phyloP scores from a whole-genome alignment of 2,329 filamentous ascomycete genomes.

The Trichoderma simmonsii region DNA sequence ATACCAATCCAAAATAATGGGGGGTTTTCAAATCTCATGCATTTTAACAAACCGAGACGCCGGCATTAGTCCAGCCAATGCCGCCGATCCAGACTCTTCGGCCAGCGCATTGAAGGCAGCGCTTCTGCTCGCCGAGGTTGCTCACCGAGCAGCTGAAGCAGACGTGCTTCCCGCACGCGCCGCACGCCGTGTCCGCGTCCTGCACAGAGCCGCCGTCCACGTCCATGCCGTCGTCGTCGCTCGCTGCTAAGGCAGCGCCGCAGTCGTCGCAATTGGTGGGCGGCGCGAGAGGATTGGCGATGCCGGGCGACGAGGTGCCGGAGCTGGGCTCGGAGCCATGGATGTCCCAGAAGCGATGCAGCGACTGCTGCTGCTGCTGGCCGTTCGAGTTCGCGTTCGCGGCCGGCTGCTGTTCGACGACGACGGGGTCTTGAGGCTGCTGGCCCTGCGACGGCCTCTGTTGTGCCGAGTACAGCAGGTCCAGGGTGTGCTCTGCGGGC shows the following conservation, averaged over 20 bases:
- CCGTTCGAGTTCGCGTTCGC: not conserved
- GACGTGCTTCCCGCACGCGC: slow-evolving; percentile 52
- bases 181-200: slow-evolving; percentile 38
- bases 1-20: not conserved
- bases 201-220: slow-evolving; percentile 32
- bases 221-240: slow-evolving; percentile 38
- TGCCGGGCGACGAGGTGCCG: slow-evolving; percentile 25
- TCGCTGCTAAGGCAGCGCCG: slow-evolving; percentile 32
- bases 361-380: slow-evolving; percentile 38
- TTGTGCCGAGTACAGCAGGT: slow-evolving; percentile 57
- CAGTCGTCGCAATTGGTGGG: slow-evolving; percentile 53
- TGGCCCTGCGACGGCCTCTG: slow-evolving; percentile 28
- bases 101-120: slow-evolving; percentile 53
- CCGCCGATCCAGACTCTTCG: slow-evolving; percentile 26
- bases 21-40: not conserved
- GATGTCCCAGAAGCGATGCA: slow-evolving; percentile 62
- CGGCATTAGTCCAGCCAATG: slow-evolving; percentile 23
- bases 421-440: not conserved
- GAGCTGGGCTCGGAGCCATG: slow-evolving; percentile 34
- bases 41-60: slow-evolving; percentile 26
- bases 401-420: not conserved
- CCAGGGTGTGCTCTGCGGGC: slow-evolving; percentile 52
- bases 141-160: slow-evolving; percentile 60
- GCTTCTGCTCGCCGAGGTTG: slow-evolving; percentile 52
- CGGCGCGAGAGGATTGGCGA: slow-evolving; percentile 24